phyloP scores from a whole-genome alignment of 2,329 filamentous ascomycete species.

The Stemphylium lycopersici region DNA sequence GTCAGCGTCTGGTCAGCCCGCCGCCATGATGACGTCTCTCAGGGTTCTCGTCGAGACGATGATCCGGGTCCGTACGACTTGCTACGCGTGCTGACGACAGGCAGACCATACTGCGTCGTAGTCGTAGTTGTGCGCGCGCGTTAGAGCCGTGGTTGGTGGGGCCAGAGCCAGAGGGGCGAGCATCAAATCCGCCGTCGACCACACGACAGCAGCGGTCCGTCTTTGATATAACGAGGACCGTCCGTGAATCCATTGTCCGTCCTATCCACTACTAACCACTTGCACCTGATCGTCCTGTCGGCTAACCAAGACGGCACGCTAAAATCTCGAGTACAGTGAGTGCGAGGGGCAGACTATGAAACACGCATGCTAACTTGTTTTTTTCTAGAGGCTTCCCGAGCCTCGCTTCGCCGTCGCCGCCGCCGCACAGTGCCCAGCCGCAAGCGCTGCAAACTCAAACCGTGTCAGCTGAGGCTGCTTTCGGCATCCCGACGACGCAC shows the following conservation, averaged over 20 bases:
- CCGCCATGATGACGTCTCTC: conserved; percentile 4
- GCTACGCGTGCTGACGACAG: conserved; percentile 19
- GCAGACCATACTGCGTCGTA: conserved; percentile 11
- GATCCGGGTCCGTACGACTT: conserved; percentile 2
- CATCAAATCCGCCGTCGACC: neutral
- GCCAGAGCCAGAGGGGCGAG: conserved; percentile 7
- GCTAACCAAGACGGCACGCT: too few species aligned
- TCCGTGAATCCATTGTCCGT: too few species aligned
- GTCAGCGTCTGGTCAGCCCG: conserved; percentile 12
- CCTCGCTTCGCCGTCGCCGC: neutral
- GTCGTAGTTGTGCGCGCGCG: neutral
- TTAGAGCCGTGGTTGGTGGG: conserved; percentile 3
- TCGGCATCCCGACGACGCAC: conserved; percentile 7
- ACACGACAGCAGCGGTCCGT: neutral
- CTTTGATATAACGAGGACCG: too few species aligned
- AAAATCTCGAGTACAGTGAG: too few species aligned
- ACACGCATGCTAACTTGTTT: neutral
- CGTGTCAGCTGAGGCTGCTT: conserved; percentile 13
- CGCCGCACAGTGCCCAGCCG: conserved; percentile 3
- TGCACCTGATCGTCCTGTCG: too few species aligned
- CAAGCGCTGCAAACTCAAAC: conserved; percentile 2
- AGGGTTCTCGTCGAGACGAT: neutral
- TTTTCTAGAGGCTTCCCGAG: neutral
- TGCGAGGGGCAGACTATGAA: too few species aligned
- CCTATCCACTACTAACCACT: too few species aligned